Base-by-base conservation (phyloP, 2,329 filamentous ascomycete genomes). In the Scolecobasidium constrictum region DNA sequence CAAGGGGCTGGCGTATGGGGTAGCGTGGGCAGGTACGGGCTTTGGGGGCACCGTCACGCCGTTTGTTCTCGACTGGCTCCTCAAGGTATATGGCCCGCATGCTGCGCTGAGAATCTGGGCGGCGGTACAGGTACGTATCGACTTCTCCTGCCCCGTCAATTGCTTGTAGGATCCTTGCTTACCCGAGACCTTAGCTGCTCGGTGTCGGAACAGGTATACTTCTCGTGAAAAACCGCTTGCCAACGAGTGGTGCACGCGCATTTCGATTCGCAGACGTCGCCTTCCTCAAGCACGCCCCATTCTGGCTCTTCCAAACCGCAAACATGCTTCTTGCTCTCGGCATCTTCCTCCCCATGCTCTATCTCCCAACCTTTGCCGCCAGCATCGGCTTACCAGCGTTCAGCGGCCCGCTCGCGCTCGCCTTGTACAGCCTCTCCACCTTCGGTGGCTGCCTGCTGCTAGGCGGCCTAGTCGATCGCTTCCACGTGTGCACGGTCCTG, bases 271-370 rank as follows among this genome's bases (percentile, higher is more conserved):
- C 26, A 7, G 26, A n/a, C 26, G 9, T 9, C n/a, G 26, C 9
- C n/a, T 31, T 31, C 26, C n/a, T 31, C 9, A 31, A n/a, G n/a
- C 9, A 9, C 9, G 9, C 26, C 9, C 26, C n/a, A n/a, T 31
- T 31, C 26, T 31, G 26, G 26, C 36, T 63, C 44, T 55, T 70
- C 6, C 63, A 72, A 46, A 55, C 59, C 2, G 60, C 54, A 13
- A 65, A 64, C 38, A 49, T 65, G 12, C 48, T 65, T 4, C 59
- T 66, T 43, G 59, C 58, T 13, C 50, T 67, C 13, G 64, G 64
- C 5, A 66, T 60, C 50, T 67, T 67, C 50, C 50, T 68, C 11
- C 66, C 65, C 4, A 52, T 54, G 1, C 57, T 66, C n/a, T 69
- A 65, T 45, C 53, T 69, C 15, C 63, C 34, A 18, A 17, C 9